Base-by-base conservation (phyloP, 768 basidiomycete species). In the Sistotremastrum suecicum region DNA sequence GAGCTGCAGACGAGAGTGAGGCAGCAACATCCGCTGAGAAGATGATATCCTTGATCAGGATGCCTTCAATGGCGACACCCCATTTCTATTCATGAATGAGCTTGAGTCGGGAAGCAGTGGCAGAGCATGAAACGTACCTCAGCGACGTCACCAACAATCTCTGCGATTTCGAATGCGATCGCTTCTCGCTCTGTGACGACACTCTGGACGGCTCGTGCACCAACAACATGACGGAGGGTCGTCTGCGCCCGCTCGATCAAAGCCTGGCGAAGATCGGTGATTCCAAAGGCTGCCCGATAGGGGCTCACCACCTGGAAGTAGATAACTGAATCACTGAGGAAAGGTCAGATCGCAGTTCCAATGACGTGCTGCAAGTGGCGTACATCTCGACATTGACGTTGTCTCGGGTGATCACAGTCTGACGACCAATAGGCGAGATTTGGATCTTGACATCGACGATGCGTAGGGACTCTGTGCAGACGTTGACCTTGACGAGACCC, bases 121-220 rank as follows among this genome's bases (percentile, higher is more conserved):
- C 7, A 34, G 30, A 32, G 29, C 12, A 29, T 32, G 29, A 28
- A 7, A 50, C 48, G 20, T 28, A 51, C 51, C 65, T 88, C 87
- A 10, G 86, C 85, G 39, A 90, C 74, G 60, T 90, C 84, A 30
- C 83, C 85, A 32, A 97, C 89, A 47, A 95, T 91, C 63, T 94
- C 88, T 44, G 90, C 94, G 50, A 98, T 95, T 64, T 98, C 92
- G 57, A 84, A 82, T 7, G 92, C 92, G 52, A 95, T 90, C 37
- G 84, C 90, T 56, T 98, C 94, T 50, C 94, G 87, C 65, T 98
- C 94, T 3, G 91, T 94, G 50, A 98, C 88, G 48, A 98, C 85
- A 55, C 77, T 80, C 63, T 98, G 94, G n/a, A 98, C 86, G 1
- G 84, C 80, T 28, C 89, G 83, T 3, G 89, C 87, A 51, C 94